A percentile compares a stretch with the other conserved stretches of the same genome.
Evolutionary conservation across 345 rosid species (phyloP).

Genomic region (Carallia pectinifolia): DNA sequence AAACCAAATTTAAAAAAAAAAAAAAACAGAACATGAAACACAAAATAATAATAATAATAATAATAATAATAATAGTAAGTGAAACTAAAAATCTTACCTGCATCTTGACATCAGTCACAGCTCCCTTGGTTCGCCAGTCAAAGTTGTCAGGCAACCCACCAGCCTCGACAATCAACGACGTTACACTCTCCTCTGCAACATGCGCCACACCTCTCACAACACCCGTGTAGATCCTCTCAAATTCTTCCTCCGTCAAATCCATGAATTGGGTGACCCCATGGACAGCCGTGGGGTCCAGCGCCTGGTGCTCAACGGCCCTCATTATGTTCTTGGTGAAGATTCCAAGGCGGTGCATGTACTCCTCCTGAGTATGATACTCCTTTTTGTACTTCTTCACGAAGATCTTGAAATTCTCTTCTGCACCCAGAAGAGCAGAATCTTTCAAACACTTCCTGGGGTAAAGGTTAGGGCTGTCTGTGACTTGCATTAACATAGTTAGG

Average conservation of each 20-base stretch:
- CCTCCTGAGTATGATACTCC: constrained; percentile 56
- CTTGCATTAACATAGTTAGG: constrained; percentile 11
- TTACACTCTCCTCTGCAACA: constrained; percentile 1
- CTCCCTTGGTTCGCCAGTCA: constrained; percentile 91
- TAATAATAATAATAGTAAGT: too few relatives aligned
- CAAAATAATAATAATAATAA: background rate
- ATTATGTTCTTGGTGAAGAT: constrained; percentile 64
- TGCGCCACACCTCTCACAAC: constrained; percentile 12
- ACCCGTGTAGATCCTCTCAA: constrained; percentile 60
- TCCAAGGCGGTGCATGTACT: constrained; percentile 67
- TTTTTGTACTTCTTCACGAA: constrained; percentile 61
- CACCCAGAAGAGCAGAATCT: constrained; percentile 12
- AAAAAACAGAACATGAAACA: background rate
- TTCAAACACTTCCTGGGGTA: constrained; percentile 1
- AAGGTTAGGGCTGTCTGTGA: constrained; percentile 10
- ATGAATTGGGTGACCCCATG: constrained; percentile 83
- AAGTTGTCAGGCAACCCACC: constrained; percentile 63
- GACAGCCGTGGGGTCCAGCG: constrained; percentile 64
- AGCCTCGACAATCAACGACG: constrained; percentile 30
- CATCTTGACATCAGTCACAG: constrained; percentile 78
- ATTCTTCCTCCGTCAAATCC: constrained; percentile 76
- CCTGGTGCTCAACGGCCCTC: constrained; percentile 78
- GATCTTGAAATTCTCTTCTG: constrained; percentile 49
- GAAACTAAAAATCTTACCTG: constrained; percentile 40
- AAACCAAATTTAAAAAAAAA: background rate